Evolutionary conservation across 305 asterid genomes (phyloP).

Genomic region (Fraxinus greggii): DNA sequence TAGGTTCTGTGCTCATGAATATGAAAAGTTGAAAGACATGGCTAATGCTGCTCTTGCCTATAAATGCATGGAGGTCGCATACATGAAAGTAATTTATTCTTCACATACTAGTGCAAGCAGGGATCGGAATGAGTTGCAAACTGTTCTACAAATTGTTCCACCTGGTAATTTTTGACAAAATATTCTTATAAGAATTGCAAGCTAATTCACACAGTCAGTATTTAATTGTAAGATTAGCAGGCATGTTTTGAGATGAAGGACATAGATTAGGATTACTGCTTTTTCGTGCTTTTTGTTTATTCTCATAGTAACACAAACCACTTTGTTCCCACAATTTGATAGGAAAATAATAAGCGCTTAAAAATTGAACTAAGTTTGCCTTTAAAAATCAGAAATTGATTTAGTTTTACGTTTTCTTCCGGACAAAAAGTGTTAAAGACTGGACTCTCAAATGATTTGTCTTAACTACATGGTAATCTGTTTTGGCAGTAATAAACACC

Average conservation of each 20-base stretch:
- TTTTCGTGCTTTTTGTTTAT: neutral
- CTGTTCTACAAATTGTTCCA: conserved; percentile 66
- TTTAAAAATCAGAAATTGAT: conserved; percentile 1
- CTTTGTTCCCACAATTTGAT: conserved; percentile 4
- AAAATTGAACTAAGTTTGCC: neutral
- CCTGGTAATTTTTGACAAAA: conserved; percentile 50
- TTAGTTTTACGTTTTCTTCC: neutral
- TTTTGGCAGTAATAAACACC: neutral
- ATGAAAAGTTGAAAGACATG: conserved; percentile 82
- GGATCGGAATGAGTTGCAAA: conserved; percentile 68
- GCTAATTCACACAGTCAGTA: conserved; percentile 1
- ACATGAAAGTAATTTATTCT: conserved; percentile 80
- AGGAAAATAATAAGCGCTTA: conserved; percentile 6
- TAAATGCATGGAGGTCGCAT: conserved; percentile 89
- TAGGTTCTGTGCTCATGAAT: conserved; percentile 93
- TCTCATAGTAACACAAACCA: neutral
- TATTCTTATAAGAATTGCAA: conserved; percentile 18
- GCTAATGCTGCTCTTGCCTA: conserved; percentile 96
- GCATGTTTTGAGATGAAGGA: conserved; percentile 3
- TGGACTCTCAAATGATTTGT: neutral
- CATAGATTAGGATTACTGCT: neutral
- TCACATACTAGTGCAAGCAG: conserved; percentile 61
- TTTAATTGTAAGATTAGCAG: neutral
- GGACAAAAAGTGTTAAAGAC: neutral
- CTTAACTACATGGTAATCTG: neutral